A percentile compares a stretch with the other conserved stretches of the same genome.
phyloP scores from a whole-genome alignment of 2,329 filamentous ascomycete genomes.

The Grosmannia penicillata region DNA sequence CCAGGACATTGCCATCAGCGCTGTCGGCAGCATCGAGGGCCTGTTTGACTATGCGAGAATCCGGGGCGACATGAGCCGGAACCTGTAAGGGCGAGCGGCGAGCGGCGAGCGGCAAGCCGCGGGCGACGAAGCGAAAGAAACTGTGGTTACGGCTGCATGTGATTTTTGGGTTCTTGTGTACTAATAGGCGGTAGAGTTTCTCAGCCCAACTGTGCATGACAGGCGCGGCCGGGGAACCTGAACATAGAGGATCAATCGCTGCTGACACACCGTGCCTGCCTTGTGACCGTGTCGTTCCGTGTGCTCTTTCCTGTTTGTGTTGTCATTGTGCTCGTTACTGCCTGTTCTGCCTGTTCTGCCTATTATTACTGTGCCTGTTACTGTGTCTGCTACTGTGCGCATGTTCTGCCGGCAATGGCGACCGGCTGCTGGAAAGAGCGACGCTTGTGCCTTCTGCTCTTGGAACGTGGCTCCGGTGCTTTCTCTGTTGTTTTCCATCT shows the following conservation, averaged over 20 bases:
- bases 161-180: constrained; percentile 4
- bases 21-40: constrained; percentile 86
- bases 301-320: not conserved
- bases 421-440: too few relatives aligned
- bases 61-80: constrained; percentile 21
- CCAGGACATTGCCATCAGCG: constrained; percentile 85
- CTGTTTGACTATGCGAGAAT: constrained; percentile 50
- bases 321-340: not conserved
- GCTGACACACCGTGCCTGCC: not conserved
- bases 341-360: not conserved
- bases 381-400: too few relatives aligned
- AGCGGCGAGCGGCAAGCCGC: not conserved
- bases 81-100: constrained; percentile 15
- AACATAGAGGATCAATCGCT: constrained; percentile 3
- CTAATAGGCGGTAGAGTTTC: constrained; percentile 7
- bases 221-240: not conserved
- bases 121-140: not conserved
- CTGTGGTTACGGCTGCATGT: not conserved
- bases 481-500: too few relatives aligned
- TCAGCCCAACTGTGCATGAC: not conserved
- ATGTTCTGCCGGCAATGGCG: too few relatives aligned
- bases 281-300: not conserved
- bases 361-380: not conserved
- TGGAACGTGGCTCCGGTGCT: too few relatives aligned
- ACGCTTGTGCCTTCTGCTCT: too few relatives aligned